Base-by-base conservation (phyloP, 2,329 filamentous ascomycete species). In the Clarireedia monteithiana region DNA sequence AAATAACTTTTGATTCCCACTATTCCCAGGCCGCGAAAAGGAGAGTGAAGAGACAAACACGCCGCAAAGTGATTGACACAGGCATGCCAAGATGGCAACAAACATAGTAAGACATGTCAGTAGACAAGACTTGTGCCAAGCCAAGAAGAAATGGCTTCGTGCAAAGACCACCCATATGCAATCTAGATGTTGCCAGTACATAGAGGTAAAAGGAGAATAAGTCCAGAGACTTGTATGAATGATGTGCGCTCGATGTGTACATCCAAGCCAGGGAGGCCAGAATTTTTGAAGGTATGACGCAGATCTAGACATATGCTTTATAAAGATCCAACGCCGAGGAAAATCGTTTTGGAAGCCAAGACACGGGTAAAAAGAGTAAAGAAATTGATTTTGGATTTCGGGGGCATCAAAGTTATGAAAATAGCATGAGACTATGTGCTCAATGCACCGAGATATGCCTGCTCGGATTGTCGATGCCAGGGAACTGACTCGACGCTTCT, bases 291-390 rank as follows among this genome's bases (percentile, higher is more conserved):
- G 60, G 56, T 59, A 59, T 52, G 38, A 57, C 50, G 50, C 56
- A 67, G 60, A 63, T 65, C 64, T 67, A 65, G 58, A 60, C 61
- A 63, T 60, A 60, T 58, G 57, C 59, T 60, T 60, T 58, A 63
- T 50, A 45, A 60, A 61, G 59, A 67, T 67, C 66, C 63, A 66
- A 59, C 56, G 56, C 56, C 56, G 44, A 58, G 51, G 38, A 53
- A 55, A 56, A 58, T 48, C 48, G 48, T 38, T 55, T 46, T 58
- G 40, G 48, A 40, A 51, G 47, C 49, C 49, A 47, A 44, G 40
- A 44, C 20, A 44, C 20, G 39, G 51, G 24, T 20, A 34, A 20
- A 14, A 50, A 12, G n/a, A 42, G 23, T 46, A 30, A 27, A 36
- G 23, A 39, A 36, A 44, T 46, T 52, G 38, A 45, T 51, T 50